These are phyloP conservation scores for Aspergillus luchuensis DNA, from an alignment of 2,329 filamentous ascomycete species.

Conservation along the genomic window DNA sequence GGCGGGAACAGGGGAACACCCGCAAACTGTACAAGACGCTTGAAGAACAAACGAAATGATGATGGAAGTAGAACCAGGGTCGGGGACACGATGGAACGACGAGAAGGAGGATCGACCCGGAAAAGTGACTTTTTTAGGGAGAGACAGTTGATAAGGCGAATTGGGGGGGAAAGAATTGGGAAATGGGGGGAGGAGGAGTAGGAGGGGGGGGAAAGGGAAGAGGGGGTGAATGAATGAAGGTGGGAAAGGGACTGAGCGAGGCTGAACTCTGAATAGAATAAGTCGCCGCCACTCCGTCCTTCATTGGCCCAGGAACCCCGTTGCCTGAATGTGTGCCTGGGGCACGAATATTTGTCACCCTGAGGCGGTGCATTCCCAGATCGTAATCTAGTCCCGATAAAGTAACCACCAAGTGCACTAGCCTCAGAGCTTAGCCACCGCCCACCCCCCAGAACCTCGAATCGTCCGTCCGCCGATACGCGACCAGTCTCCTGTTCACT, in stretches of 20 bases:
- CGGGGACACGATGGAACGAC: constrained; percentile 2
- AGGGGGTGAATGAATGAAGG: background rate
- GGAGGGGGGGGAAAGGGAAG: background rate
- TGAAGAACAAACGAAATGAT: background rate
- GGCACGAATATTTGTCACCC: background rate
- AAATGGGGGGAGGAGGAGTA: constrained; percentile 19
- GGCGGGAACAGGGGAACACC: constrained; percentile 6
- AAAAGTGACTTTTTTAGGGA: constrained; percentile 1
- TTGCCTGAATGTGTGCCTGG: constrained; percentile 12
- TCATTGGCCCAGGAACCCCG: constrained; percentile 23
- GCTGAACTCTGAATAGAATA: background rate
- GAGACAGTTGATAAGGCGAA: constrained; percentile 14
- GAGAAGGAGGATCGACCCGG: constrained; percentile 13
- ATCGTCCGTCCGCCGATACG: constrained; percentile 8
- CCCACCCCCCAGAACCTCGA: constrained; percentile 1
- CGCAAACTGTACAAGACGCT: background rate
- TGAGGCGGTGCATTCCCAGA: constrained; percentile 13
- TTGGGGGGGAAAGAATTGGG: constrained; percentile 11
- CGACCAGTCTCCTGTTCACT: constrained; percentile 12
- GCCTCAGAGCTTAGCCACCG: constrained; percentile 13
- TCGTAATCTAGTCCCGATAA: background rate
- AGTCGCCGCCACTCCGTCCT: background rate
- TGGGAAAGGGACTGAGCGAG: background rate
- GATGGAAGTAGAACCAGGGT: constrained; percentile 12
- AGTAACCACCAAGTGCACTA: background rate